Percentiles rank a stretch among this genome's conserved stretches.
Conservation (phyloP, 495 filamentous ascomycete species). For the Beverwykella pulmonaria region DNA sequence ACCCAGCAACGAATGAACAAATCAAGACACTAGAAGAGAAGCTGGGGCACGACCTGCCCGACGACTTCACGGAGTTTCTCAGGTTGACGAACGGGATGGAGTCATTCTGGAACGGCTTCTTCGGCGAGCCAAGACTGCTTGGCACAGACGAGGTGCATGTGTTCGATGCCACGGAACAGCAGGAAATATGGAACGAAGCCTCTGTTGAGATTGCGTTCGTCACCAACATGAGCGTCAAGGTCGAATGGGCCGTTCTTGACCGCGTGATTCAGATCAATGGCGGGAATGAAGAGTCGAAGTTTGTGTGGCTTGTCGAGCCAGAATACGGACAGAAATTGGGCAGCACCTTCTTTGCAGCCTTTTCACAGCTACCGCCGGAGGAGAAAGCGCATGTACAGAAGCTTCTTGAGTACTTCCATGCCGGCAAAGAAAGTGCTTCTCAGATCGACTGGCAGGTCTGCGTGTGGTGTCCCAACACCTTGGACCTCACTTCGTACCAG, state of each 20-base stretch:
- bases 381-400: slow-evolving; percentile 17
- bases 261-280: slow-evolving; percentile 30
- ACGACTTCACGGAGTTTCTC: slow-evolving; percentile 35
- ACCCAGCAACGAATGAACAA: slow-evolving; percentile 21
- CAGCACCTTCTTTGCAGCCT: slow-evolving; percentile 11
- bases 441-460: slow-evolving; percentile 25
- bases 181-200: slow-evolving; percentile 25
- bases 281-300: slow-evolving; percentile 22
- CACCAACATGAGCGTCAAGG: slow-evolving; percentile 27
- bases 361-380: slow-evolving; percentile 6
- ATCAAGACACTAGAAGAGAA: slow-evolving; percentile 17
- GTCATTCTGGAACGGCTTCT: slow-evolving; percentile 33
- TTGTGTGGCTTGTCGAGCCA: slow-evolving; percentile 32
- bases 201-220: slow-evolving; percentile 28
- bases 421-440: slow-evolving; percentile 7
- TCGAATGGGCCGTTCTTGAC: slow-evolving; percentile 12
- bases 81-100: slow-evolving; percentile 29
- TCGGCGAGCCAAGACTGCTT: slow-evolving; percentile 29
- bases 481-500: slow-evolving; percentile 12
- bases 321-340: slow-evolving; percentile 5
- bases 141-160: slow-evolving; percentile 25
- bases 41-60: slow-evolving; percentile 25
- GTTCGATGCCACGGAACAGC: slow-evolving; percentile 30
- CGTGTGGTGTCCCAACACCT: slow-evolving; percentile 16
- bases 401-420: slow-evolving; percentile 17